A percentile compares a stretch with the other conserved stretches of the same genome.
phyloP scores from a whole-genome alignment of 768 basidiomycete species.

The Suillus plorans region DNA sequence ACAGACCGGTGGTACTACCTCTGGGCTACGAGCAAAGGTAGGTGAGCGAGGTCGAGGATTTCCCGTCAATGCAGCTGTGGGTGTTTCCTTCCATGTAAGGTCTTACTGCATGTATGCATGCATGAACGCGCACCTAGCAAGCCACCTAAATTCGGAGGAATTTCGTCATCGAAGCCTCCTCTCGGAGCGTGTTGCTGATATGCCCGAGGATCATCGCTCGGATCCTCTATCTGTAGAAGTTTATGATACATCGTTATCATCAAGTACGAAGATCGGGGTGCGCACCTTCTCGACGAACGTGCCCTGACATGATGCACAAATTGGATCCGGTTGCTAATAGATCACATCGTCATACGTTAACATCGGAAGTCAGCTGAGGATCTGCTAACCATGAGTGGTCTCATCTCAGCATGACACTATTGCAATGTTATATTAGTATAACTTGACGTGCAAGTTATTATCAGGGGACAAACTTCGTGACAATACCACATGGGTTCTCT shows the following conservation, averaged over 20 bases:
- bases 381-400: constrained; percentile 68
- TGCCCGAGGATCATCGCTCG: constrained; percentile 71
- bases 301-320: constrained; percentile 79
- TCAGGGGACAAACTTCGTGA: constrained; percentile 51
- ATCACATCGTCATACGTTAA: neutral
- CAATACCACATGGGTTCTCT: constrained; percentile 80
- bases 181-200: constrained; percentile 45
- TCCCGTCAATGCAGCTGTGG: neutral
- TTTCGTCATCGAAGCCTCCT: constrained; percentile 24
- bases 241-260: constrained; percentile 6
- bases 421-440: constrained; percentile 8
- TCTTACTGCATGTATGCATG: neutral
- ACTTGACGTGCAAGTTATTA: neutral
- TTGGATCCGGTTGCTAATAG: constrained; percentile 71
- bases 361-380: constrained; percentile 8
- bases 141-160: constrained; percentile 21
- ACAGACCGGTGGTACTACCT: constrained; percentile 16
- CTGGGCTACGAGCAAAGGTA: constrained; percentile 16
- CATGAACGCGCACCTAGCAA: constrained; percentile 2
- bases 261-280: neutral
- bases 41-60: constrained; percentile 17
- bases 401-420: constrained; percentile 88
- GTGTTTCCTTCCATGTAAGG: neutral
- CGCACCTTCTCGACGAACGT: constrained; percentile 80
- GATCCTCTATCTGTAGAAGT: constrained; percentile 64